phyloP scores from a whole-genome alignment of 2,329 filamentous ascomycete species.

The Cladosporium sp. region DNA sequence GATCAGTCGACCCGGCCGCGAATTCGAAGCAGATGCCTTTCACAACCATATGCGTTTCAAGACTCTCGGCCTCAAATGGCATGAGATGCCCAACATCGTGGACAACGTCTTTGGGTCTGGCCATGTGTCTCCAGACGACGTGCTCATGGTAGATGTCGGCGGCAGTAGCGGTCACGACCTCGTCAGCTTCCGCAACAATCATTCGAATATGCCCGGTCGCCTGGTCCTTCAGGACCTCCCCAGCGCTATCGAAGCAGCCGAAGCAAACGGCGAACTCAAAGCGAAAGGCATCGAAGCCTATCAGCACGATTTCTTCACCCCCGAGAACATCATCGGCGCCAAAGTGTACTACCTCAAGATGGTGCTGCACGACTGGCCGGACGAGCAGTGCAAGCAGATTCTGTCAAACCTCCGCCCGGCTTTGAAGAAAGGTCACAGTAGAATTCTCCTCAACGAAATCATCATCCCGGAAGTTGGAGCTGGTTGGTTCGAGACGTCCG shows the following conservation, averaged over 20 bases:
- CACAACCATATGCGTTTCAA: slow-evolving; percentile 13
- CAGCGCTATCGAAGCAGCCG: slow-evolving; percentile 5
- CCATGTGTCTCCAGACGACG: slow-evolving; percentile 11
- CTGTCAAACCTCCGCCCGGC: slow-evolving; percentile 15
- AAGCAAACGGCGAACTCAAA: slow-evolving; percentile 13
- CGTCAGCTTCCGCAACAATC: slow-evolving; percentile 14
- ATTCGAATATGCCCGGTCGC: slow-evolving; percentile 17
- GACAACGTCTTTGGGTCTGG: neutral
- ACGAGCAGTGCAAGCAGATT: slow-evolving; percentile 17
- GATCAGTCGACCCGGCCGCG: slow-evolving; percentile 1
- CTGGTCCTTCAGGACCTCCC: slow-evolving; percentile 26
- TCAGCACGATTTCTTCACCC: slow-evolving; percentile 31
- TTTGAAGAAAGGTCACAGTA: slow-evolving; percentile 17
- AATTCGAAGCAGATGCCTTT: slow-evolving; percentile 1
- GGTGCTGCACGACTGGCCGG: slow-evolving; percentile 22
- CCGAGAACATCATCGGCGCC: slow-evolving; percentile 26
- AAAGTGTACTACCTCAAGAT: slow-evolving; percentile 15
- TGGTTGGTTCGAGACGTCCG: slow-evolving; percentile 14
- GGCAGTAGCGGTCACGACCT: slow-evolving; percentile 24
- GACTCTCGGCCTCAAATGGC: slow-evolving; percentile 8
- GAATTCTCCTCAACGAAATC: slow-evolving; percentile 22
- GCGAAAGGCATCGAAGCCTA: slow-evolving; percentile 16
- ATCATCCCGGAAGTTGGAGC: slow-evolving; percentile 17
- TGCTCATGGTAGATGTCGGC: slow-evolving; percentile 25
- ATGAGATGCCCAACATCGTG: slow-evolving; percentile 11